Evolutionary conservation across 2,329 filamentous ascomycete species (phyloP).

Genomic region (Torrubiella hemipterigena): DNA sequence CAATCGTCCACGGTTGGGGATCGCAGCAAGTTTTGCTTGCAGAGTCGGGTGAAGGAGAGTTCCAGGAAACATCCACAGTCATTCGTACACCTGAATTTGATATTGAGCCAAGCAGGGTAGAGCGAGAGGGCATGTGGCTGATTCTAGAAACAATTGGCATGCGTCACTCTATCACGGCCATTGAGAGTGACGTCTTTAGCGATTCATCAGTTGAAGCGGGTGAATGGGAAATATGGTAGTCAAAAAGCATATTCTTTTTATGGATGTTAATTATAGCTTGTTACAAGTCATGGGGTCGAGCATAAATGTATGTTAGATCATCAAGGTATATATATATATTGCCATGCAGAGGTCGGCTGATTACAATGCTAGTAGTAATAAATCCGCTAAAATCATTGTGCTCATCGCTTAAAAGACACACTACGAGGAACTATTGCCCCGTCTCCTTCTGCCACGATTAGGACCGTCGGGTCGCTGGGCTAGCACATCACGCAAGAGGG

Average conservation of each 20-base stretch:
- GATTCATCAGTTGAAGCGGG: constrained; percentile 32
- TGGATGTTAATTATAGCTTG: constrained; percentile 4
- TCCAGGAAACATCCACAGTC: constrained; percentile 53
- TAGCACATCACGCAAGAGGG: constrained; percentile 67
- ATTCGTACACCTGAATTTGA: constrained; percentile 66
- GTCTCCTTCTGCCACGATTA: constrained; percentile 64
- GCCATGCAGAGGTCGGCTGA: too few relatives aligned
- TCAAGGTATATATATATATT: too few relatives aligned
- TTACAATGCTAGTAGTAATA: too few relatives aligned
- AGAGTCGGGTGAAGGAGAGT: constrained; percentile 59
- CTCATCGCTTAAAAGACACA: too few relatives aligned
- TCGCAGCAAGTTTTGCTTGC: constrained; percentile 54
- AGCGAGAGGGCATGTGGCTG: constrained; percentile 56
- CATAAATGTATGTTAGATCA: too few relatives aligned
- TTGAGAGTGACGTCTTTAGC: constrained; percentile 41
- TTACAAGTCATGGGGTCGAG: constrained; percentile 6
- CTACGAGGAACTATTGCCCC: too few relatives aligned
- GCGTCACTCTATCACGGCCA: constrained; percentile 23
- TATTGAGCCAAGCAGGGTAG: constrained; percentile 50
- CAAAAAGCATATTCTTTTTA: constrained; percentile 5
- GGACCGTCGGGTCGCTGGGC: constrained; percentile 77
- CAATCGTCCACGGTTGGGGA: constrained; percentile 60
- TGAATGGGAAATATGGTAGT: constrained; percentile 24
- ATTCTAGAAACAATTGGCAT: constrained; percentile 71
- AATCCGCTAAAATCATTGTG: too few relatives aligned